These are phyloP conservation scores for Hyphopichia fennica DNA, from an alignment of 1,139 yeast genomes.

Conservation along the genomic window DNA sequence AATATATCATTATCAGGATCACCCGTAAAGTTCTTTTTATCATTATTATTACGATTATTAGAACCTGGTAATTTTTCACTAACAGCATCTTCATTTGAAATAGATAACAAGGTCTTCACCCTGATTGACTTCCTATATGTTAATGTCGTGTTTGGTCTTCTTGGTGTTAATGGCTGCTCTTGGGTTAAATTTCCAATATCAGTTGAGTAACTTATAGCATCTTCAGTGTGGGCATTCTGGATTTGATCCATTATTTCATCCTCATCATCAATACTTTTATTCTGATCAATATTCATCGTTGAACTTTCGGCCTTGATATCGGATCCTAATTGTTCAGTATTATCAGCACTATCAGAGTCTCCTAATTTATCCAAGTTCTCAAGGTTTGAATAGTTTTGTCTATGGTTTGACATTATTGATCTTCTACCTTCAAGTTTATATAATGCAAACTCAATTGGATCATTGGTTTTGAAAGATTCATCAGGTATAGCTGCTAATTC, in stretches of 20 bases:
- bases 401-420: constrained; percentile 7
- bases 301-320: background rate
- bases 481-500: constrained; percentile 83
- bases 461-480: constrained; percentile 55
- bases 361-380: background rate
- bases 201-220: constrained; percentile 28
- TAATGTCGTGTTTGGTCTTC: constrained; percentile 4
- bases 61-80: constrained; percentile 1
- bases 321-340: background rate
- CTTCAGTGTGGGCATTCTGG: constrained; percentile 42
- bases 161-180: constrained; percentile 32
- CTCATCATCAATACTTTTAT: background rate
- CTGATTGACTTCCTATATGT: background rate
- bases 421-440: constrained; percentile 72
- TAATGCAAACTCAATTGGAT: constrained; percentile 74
- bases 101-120: background rate
- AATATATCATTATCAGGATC: constrained; percentile 3
- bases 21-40: too few relatives aligned
- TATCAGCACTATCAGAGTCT: background rate
- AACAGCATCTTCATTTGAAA: constrained; percentile 5
- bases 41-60: background rate
- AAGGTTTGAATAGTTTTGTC: constrained; percentile 18
- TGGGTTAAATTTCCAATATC: constrained; percentile 21
- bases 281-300: background rate
- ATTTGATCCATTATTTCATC: constrained; percentile 41